Evolutionary conservation across 306 rosid genomes (phyloP).

Genomic region (Leucaena leucocephala): DNA sequence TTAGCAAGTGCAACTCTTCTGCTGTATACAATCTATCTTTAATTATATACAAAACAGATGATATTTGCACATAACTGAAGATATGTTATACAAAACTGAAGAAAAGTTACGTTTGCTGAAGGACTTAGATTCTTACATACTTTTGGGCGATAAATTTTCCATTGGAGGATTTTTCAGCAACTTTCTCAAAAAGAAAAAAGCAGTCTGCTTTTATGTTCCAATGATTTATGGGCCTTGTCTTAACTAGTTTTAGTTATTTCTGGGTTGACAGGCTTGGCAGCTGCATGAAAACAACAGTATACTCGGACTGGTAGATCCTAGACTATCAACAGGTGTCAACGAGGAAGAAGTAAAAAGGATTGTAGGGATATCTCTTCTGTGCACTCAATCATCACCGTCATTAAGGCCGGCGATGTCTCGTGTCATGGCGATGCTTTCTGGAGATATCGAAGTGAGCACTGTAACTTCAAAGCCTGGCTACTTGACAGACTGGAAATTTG

Average conservation of each 20-base stretch:
- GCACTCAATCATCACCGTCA: slow-evolving; percentile 68
- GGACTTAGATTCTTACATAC: too few species aligned
- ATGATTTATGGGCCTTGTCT: not conserved
- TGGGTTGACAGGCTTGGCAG: slow-evolving; percentile 62
- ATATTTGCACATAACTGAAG: too few species aligned
- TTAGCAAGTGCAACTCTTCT: too few species aligned
- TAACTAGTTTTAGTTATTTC: slow-evolving; percentile 10
- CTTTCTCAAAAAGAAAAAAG: too few species aligned
- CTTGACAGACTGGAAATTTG: slow-evolving; percentile 68
- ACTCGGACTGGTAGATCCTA: slow-evolving; percentile 54
- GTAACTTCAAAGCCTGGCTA: slow-evolving; percentile 68
- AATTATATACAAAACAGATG: too few species aligned
- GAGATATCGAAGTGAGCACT: slow-evolving; percentile 61
- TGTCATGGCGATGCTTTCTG: slow-evolving; percentile 75
- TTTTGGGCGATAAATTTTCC: too few species aligned
- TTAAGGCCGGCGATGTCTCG: slow-evolving; percentile 72
- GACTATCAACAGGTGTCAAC: slow-evolving; percentile 43
- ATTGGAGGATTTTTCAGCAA: too few species aligned
- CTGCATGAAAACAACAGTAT: slow-evolving; percentile 54
- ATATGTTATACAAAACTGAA: too few species aligned
- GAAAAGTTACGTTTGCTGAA: too few species aligned
- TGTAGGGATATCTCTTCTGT: slow-evolving; percentile 55
- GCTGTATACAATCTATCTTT: too few species aligned
- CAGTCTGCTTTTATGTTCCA: not conserved
- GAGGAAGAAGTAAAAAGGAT: slow-evolving; percentile 56